Base-by-base conservation (phyloP, 2,329 filamentous ascomycete genomes). In the Erysiphe pulchra region DNA sequence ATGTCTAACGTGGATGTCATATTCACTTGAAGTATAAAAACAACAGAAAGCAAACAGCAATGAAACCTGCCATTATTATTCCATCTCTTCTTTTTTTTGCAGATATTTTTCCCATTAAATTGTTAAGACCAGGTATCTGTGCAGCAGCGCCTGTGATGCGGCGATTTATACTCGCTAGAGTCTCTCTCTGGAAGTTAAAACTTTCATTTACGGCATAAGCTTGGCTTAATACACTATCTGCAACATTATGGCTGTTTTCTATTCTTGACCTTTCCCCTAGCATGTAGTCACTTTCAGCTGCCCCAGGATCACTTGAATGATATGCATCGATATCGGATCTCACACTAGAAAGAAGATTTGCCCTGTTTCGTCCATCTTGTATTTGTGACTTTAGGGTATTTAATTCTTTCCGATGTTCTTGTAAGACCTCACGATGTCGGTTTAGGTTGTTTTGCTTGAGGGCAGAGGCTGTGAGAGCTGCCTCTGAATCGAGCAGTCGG, bases 381-480 rank as follows among this genome's bases (percentile, higher is more conserved):
- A 98, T 77, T 48, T 75, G 71, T 28, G 73, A 68, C 48, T 76
- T 79, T 45, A 95, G 69, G 10, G 85, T 80, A 4, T 67, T 62
- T 34, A 93, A 73, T 61, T 95, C 87, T 51, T 77, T 78, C 50
- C 77, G 76, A 65, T 98, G 87, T 59, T 92, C 81, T 34, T 75
- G 67, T 14, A 95, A 77, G 59, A 94, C 80, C 65, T 93, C 86
- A 52, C 83, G 81, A 55, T 95, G 83, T 30, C 92, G 79, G 48
- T 82, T 71, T 34, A 98, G 76, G 60, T 95, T 94, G 65, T 87
- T 93, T 57, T 93, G 86, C 64, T 95, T 95, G n/a, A 93, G 72
- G 47, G 86, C 85, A 34, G 87, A 95, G 40, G 85, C 78, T 44
- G 81, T 84, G 48, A 92, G 73, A 47, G 77, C 70, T 18, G 85